Evolutionary conservation across 139 green algal genomes (phyloP), one percentile per base, ranked within the genome.

Genomic region (Raphidocelis subcapitata): DNA sequence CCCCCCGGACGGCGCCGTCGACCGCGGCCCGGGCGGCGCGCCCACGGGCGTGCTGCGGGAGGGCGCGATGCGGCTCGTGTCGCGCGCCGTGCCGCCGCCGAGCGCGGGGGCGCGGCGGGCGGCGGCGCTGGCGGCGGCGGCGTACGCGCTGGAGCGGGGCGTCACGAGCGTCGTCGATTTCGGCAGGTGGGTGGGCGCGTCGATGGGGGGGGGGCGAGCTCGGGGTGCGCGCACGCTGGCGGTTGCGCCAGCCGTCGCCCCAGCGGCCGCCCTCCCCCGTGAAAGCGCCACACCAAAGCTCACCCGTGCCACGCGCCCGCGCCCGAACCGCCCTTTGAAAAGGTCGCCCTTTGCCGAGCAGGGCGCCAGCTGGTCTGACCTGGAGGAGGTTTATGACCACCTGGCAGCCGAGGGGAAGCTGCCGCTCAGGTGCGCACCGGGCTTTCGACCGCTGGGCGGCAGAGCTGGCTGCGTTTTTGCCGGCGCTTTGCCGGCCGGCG

Each of bases 111-210:
- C 62, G 23, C 73, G 55, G 1, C 56, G 37, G 4, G 29, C 59
- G 12, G 84, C 84, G 1, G 67, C 92, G 67, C 44, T 74, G 1
- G 76, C 78, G 1, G 87, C 89, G 18, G 55, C 62, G 1, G 18
- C 55, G 0, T 72, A 86, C 36, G 74, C 79, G 23, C 80, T 93
- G 5, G 73, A 73, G 1, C 68, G 62, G 5, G 89, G 89, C 8
- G 73, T 94, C 3, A 94, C 89, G 2, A 77, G 73, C 18, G 76
- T 94, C 2, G 82, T 80, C 46, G 86, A 92, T 79, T 86, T 94
- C 84, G 86, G 89, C 10, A 69, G 84, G 44, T 57, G 76, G 12
- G 79, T 71, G 0, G 72, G 81, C 55, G 33, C 52, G n/a, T 68
- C 71, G 64, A 4, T 69, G 81, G 0, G 89, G 82, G 86, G 2